A percentile compares a stretch with the other conserved stretches of the same genome.
Conservation (phyloP, 2,329 filamentous ascomycete genomes). For the Mariannaea sp. region DNA sequence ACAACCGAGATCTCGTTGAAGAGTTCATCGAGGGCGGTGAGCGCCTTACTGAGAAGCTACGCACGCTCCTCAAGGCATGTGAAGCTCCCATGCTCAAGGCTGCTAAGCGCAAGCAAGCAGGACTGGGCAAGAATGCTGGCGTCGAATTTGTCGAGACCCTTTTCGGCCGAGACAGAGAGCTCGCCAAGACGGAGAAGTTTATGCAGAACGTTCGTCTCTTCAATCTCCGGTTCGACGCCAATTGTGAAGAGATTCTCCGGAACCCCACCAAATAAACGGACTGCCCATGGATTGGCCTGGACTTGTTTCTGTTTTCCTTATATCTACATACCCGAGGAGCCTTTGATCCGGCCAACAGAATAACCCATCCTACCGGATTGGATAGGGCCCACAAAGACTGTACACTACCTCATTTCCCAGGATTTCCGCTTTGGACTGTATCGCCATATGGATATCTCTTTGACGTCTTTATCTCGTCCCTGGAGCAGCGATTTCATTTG, state of each 20-base stretch:
- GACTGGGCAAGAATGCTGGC: conserved; percentile 87
- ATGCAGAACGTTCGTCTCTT: conserved; percentile 89
- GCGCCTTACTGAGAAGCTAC: conserved; percentile 82
- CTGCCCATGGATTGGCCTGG: conserved; percentile 34
- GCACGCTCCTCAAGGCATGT: conserved; percentile 85
- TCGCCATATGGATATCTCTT: conserved; percentile 33
- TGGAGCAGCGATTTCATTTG: conserved; percentile 34
- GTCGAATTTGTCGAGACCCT: conserved; percentile 96
- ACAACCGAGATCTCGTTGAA: conserved; percentile 80
- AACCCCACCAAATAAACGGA: conserved; percentile 58
- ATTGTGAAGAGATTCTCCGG: conserved; percentile 86
- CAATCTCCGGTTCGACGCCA: conserved; percentile 93
- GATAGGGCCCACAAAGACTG: conserved; percentile 34
- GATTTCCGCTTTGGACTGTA: conserved; percentile 34
- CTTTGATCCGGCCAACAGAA: conserved; percentile 28
- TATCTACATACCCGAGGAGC: conserved; percentile 31
- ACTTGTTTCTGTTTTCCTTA: conserved; percentile 31
- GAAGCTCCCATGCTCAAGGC: conserved; percentile 95
- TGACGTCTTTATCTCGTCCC: conserved; percentile 34
- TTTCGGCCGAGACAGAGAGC: conserved; percentile 87
- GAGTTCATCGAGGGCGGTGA: conserved; percentile 92
- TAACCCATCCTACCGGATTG: conserved; percentile 31
- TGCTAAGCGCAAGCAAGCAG: conserved; percentile 70
- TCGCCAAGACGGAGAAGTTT: conserved; percentile 88
- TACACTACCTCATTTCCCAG: conserved; percentile 37